Base-by-base conservation (phyloP, 345 rosid species). In the Ceriops zippeliana region DNA sequence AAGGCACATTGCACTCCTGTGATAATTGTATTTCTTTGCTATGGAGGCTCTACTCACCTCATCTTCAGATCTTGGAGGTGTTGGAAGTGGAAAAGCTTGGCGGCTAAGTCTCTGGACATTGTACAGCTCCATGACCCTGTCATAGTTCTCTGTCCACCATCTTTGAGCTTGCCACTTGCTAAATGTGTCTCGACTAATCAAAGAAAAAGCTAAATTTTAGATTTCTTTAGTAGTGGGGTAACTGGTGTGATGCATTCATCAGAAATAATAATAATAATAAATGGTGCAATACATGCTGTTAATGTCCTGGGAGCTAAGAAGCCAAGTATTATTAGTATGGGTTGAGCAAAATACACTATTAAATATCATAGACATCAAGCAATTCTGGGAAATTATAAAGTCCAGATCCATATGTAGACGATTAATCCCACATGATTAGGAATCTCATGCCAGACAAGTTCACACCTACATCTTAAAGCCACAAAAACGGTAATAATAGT, bases 111-210 rank as follows among this genome's bases (percentile, higher is more conserved):
- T 67, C 61, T 76, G 80, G 5, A 76, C 80, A 71, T 76, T 71
- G 66, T 76, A 76, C 10, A 76, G 76, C 63, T 76, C 80, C 80
- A 71, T 76, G 60, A 76, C 65, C 69, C 53, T 71, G 62, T 76
- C 80, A 31, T 67, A 76, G 59, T 76, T 76, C 56, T 76, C 80
- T 47, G 76, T 75, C 80, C 80, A 76, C 80, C 80, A 76, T 63
- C 73, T 76, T 76, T 76, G 76, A 62, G 80, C 76, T 76, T 58
- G 80, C 80, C 75, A 67, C 56, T 76, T 76, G 76, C 71, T 70
- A 57, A 71, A 71, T 69, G 67, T 76, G 42, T 76, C 80, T 34
- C 21, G 99, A 90, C 77, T 89, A 86, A 62, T 75, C 70, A 84
- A 70, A 68, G 24, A 74, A 67, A 61, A 75, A 71, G 56, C 59